These are phyloP conservation scores for Eimeria maxima DNA, from an alignment of 169 alveolate genomes.

Conservation along the genomic window DNA sequence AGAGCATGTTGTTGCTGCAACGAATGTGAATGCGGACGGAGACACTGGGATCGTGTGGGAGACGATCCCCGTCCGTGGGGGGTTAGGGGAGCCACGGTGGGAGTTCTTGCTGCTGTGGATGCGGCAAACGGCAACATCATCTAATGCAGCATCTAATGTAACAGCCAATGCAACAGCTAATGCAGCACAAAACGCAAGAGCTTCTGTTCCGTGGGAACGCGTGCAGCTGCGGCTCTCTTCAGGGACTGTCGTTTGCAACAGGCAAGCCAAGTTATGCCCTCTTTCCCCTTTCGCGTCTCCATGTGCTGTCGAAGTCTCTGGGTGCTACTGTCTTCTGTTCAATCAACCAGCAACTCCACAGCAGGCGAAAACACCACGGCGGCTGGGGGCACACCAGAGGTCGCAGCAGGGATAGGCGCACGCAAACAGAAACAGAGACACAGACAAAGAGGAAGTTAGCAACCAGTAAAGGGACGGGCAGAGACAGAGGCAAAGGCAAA, in stretches of 20 bases:
- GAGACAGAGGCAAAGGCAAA: not conserved
- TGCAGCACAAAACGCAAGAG: not conserved
- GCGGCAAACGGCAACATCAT: not conserved
- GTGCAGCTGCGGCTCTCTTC: constrained; percentile 25
- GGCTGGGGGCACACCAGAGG: not conserved
- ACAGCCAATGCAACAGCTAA: not conserved
- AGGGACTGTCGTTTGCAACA: not conserved
- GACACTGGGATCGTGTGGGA: not conserved
- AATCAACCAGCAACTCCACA: no score
- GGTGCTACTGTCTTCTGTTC: no score
- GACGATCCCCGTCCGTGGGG: not conserved
- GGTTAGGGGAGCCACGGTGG: constrained; percentile 10
- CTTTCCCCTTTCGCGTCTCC: not conserved
- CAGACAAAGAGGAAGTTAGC: not conserved
- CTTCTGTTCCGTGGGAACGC: not conserved
- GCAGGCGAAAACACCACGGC: no score
- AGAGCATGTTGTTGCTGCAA: not conserved
- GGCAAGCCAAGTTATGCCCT: not conserved
- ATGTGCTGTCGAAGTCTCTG: not conserved
- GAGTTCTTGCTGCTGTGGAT: constrained; percentile 43
- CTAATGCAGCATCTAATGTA: not conserved
- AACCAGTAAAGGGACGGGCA: not conserved
- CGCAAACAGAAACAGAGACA: not conserved
- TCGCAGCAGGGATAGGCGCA: not conserved
- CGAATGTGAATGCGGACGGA: not conserved